These are phyloP conservation scores for Phytophthora aleatoria DNA, from an alignment of 352 stramenopile genomes.

Conservation along the genomic window DNA sequence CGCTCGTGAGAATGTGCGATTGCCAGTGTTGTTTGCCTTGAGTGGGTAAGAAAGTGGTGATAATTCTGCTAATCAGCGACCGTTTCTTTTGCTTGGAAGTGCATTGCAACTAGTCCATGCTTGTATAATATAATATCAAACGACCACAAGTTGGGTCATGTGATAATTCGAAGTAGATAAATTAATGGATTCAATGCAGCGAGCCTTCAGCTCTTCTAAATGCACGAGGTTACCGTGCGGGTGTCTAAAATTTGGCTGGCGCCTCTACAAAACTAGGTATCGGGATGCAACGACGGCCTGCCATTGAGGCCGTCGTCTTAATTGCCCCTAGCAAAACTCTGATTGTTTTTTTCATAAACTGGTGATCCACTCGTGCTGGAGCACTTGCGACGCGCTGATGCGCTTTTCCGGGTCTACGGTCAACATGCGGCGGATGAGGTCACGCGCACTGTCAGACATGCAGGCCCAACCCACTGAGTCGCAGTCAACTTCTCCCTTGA, in stretches of 20 bases:
- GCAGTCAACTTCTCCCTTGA: slow-evolving; percentile 42
- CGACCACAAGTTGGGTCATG: too few species aligned
- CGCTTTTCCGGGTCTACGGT: slow-evolving; percentile 45
- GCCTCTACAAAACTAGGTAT: slow-evolving; percentile 14
- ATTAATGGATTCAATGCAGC: slow-evolving; percentile 23
- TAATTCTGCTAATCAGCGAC: too few species aligned
- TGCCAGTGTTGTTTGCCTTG: too few species aligned
- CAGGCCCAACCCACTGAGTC: slow-evolving; percentile 39
- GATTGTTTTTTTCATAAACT: slow-evolving; percentile 5
- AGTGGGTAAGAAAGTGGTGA: too few species aligned
- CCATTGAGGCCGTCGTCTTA: neutral
- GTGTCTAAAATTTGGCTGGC: neutral
- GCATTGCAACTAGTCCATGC: too few species aligned
- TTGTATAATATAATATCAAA: too few species aligned
- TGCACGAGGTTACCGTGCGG: neutral
- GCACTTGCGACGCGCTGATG: slow-evolving; percentile 48
- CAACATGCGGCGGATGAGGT: slow-evolving; percentile 52
- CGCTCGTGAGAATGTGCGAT: too few species aligned
- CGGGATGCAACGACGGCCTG: neutral
- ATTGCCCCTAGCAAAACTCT: slow-evolving; percentile 5
- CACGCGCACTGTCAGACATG: slow-evolving; percentile 47
- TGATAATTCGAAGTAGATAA: slow-evolving; percentile 1
- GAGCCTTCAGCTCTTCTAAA: slow-evolving; percentile 38
- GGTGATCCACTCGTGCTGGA: slow-evolving; percentile 58
- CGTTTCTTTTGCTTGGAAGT: too few species aligned